These are phyloP conservation scores for Syzygium oleosum DNA, from an alignment of 345 rosid genomes.

Conservation along the genomic window DNA sequence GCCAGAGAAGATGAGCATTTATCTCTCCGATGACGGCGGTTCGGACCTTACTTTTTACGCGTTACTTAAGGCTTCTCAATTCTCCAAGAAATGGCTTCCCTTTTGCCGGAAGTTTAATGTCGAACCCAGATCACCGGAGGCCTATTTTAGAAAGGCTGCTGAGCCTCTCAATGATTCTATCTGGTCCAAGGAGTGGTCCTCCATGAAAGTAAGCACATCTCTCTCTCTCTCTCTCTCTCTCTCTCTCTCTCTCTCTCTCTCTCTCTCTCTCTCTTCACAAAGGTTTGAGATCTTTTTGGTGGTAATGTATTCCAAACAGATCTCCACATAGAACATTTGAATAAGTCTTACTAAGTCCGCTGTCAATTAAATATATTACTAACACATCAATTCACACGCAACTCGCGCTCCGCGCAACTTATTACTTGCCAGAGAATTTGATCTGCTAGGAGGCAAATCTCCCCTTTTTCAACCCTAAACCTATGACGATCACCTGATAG, in stretches of 20 bases:
- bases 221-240: neutral
- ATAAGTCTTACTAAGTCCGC: neutral
- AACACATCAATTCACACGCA: neutral
- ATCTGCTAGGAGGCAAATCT: no score
- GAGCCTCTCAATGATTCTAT: neutral
- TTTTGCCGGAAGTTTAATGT: constrained; percentile 41
- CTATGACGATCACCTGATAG: no score
- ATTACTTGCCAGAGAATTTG: no score
- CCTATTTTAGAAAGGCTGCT: constrained; percentile 24
- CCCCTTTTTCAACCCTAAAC: no score
- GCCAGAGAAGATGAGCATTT: constrained; percentile 42
- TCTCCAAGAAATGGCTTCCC: constrained; percentile 52
- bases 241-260: neutral
- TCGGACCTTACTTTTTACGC: constrained; percentile 54
- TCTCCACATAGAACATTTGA: neutral
- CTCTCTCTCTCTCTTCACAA: neutral
- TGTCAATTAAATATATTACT: neutral
- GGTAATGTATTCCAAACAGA: neutral
- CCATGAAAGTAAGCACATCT: neutral
- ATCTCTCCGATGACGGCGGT: constrained; percentile 80
- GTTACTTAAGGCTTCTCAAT: constrained; percentile 41
- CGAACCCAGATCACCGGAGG: constrained; percentile 53
- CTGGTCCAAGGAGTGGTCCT: neutral
- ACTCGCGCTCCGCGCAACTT: neutral
- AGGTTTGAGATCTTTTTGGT: neutral